Base-by-base conservation (phyloP, 345 rosid species). In the Linum tenue region DNA sequence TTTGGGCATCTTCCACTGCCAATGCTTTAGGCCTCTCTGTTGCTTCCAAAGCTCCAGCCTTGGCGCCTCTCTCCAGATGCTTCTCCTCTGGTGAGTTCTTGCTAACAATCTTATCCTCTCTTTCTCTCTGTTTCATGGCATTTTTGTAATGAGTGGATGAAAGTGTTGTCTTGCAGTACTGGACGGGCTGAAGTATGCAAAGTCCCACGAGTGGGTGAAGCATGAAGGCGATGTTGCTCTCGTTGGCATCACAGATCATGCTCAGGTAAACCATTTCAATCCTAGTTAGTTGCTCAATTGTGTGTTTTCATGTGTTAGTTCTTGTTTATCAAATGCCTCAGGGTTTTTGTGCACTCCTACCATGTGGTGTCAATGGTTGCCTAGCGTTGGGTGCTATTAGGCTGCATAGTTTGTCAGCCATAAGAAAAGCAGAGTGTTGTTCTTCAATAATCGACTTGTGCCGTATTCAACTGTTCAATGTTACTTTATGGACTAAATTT, bases 1-100 rank as follows among this genome's bases (percentile, higher is more conserved):
- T 88, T 80, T 92, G 98, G 98, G 94, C 90, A 80, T 90, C 96
- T 68, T 92, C 97, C 41, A 85, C 98, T 14, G 97, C 90, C 66
- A 90, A 88, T 69, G 96, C 94, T 59, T 85, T 87, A 41, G 77
- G 75, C 73, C 78, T 87, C 76, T 92, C 98, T 48, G 78, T 68
- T 66, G 77, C 81, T 44, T 70, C 84, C 69, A 84, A 64, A 61
- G 41, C 87, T 71, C 67, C 64, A 15, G 69, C 79, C 67, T 69
- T 85, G 64, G 76, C 87, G 48, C 65, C 91, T 41, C 68, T 86
- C 84, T 79, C 88, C 59, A 86, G 91, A 81, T 83, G 91, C 83
- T 92, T 92, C 83, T 87, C 96, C 57, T 51, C 83, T 60, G 90
- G 96, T 92, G 66, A 59, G 48, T 36, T 12, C 37, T 16, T 10